These are phyloP conservation scores for Dimargaris xerosporica DNA, from an alignment of 192 early-diverging fungal genomes.

Conservation along the genomic window DNA sequence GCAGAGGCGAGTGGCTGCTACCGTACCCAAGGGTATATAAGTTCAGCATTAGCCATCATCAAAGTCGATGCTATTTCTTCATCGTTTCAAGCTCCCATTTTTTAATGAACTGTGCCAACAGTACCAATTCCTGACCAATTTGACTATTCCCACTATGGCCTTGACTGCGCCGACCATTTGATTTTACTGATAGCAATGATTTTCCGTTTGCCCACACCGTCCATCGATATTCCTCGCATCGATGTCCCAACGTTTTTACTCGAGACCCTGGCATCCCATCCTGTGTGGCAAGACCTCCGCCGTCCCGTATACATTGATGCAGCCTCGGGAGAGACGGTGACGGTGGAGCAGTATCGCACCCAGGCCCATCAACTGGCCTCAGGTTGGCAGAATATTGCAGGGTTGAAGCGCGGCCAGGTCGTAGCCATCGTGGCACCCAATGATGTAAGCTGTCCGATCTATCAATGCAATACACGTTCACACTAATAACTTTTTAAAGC, in stretches of 20 bases:
- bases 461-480: too few relatives aligned
- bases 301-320: slow-evolving; percentile 22
- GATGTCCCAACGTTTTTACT: slow-evolving; percentile 30
- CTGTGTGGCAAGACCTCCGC: slow-evolving; percentile 16
- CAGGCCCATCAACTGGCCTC: slow-evolving; percentile 41
- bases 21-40: too few relatives aligned
- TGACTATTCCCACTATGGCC: too few relatives aligned
- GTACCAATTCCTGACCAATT: too few relatives aligned
- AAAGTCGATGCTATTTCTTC: too few relatives aligned
- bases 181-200: too few relatives aligned
- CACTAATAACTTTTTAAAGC: too few relatives aligned
- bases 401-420: background rate
- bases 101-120: too few relatives aligned
- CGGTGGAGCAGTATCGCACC: slow-evolving; percentile 29
- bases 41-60: too few relatives aligned
- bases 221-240: slow-evolving; percentile 15
- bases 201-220: slow-evolving; percentile 15
- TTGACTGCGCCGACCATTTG: too few relatives aligned
- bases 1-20: too few relatives aligned
- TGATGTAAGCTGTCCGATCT: slow-evolving; percentile 11
- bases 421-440: slow-evolving; percentile 8
- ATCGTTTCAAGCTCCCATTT: too few relatives aligned
- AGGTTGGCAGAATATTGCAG: slow-evolving; percentile 7
- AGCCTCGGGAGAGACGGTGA: slow-evolving; percentile 51
- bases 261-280: slow-evolving; percentile 19